These are phyloP conservation scores for Russula brevipes DNA, from an alignment of 768 basidiomycete species.

Conservation along the genomic window DNA sequence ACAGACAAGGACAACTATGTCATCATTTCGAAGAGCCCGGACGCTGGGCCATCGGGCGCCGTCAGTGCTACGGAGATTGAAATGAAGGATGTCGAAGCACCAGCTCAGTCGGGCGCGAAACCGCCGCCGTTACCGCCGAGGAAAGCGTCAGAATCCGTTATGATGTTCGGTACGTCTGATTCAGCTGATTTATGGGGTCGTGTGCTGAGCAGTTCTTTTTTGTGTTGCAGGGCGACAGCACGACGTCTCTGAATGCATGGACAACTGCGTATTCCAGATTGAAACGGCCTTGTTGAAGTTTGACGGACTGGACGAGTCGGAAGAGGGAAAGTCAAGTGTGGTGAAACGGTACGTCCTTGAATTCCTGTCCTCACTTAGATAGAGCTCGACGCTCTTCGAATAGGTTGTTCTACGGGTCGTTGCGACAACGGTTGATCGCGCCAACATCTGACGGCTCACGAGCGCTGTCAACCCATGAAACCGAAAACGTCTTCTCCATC, in stretches of 20 bases:
- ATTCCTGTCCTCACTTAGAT: too few species aligned
- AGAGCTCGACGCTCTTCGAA: not conserved
- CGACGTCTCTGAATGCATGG: slow-evolving; percentile 98
- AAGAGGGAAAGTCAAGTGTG: slow-evolving; percentile 62
- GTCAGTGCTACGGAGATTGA: slow-evolving; percentile 29
- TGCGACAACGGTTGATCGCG: slow-evolving; percentile 52
- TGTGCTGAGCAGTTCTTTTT: not conserved
- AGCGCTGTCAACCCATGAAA: slow-evolving; percentile 64
- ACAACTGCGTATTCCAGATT: slow-evolving; percentile 98
- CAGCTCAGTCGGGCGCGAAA: slow-evolving; percentile 33
- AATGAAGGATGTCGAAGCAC: slow-evolving; percentile 28
- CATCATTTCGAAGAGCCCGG: slow-evolving; percentile 36
- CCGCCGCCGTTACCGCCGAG: slow-evolving; percentile 51
- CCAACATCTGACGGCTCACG: slow-evolving; percentile 39
- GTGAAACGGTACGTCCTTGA: slow-evolving; percentile 62
- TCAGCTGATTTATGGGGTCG: not conserved
- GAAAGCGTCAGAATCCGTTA: slow-evolving; percentile 61
- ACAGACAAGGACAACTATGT: slow-evolving; percentile 43
- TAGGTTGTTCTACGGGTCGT: slow-evolving; percentile 86
- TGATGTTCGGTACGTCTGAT: slow-evolving; percentile 76
- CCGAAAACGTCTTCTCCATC: slow-evolving; percentile 90
- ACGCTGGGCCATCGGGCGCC: slow-evolving; percentile 16
- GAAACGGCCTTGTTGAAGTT: slow-evolving; percentile 86
- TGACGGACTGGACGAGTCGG: slow-evolving; percentile 42
- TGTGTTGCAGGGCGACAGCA: slow-evolving; percentile 75